A percentile compares a stretch with the other conserved stretches of the same genome.
Conservation (phyloP, 208 protist species). For the Wallacemonas collosoma region DNA sequence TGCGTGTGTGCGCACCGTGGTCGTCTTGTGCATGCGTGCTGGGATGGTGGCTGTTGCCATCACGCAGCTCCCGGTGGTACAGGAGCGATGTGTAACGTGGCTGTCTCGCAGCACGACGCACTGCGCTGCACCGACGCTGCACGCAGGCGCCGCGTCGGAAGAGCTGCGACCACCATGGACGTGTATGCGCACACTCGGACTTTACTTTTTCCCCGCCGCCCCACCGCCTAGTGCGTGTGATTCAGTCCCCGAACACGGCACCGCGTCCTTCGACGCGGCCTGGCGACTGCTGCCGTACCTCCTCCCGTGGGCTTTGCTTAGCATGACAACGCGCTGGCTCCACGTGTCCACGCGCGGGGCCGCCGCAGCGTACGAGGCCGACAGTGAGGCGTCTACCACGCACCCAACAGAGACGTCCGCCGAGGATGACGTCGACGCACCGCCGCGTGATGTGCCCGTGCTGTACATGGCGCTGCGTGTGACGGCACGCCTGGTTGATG, state of each 20-base stretch:
- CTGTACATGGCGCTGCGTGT: background rate
- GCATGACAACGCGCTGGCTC: background rate
- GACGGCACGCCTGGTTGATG: background rate
- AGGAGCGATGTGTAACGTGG: background rate
- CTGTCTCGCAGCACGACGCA: background rate
- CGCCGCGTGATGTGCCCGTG: constrained; percentile 4
- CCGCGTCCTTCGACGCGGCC: background rate
- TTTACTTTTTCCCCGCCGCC: background rate
- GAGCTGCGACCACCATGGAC: background rate
- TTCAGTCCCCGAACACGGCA: background rate
- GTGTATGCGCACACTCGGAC: background rate
- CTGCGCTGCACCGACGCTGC: background rate
- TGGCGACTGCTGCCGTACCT: constrained; percentile 6
- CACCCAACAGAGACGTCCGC: no score
- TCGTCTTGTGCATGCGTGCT: background rate
- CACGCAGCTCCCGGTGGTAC: constrained; percentile 3
- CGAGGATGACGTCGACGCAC: background rate
- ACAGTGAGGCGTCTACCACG: no score
- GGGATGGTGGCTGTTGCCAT: background rate
- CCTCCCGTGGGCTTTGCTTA: background rate
- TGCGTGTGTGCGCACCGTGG: background rate
- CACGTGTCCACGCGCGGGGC: no score
- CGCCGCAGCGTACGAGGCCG: background rate
- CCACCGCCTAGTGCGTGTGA: background rate
- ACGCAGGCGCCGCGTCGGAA: background rate